These are phyloP conservation scores for Aspergillus avenaceus DNA, from an alignment of 495 filamentous ascomycete species.

Conservation along the genomic window DNA sequence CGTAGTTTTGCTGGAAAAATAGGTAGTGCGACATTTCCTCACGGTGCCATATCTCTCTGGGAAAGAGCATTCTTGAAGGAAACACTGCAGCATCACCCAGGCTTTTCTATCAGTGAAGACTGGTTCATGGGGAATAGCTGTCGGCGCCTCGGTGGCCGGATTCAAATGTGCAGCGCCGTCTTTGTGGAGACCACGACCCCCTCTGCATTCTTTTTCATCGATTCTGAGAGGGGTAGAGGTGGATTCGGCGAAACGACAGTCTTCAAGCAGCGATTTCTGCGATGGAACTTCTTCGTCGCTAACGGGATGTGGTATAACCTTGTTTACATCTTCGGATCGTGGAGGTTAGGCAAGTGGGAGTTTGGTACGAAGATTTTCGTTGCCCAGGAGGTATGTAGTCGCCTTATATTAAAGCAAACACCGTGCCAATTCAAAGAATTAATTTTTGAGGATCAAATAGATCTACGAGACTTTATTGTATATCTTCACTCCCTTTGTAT, in stretches of 20 bases:
- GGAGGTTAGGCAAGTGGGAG: constrained; percentile 49
- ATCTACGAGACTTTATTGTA: constrained; percentile 48
- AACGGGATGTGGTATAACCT: constrained; percentile 45
- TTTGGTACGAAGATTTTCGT: constrained; percentile 58
- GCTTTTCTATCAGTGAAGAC: constrained; percentile 41
- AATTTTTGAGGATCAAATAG: background rate
- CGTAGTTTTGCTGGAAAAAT: constrained; percentile 35
- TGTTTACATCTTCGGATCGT: constrained; percentile 40
- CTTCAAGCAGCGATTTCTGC: constrained; percentile 43
- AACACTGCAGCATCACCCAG: constrained; percentile 41
- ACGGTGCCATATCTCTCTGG: constrained; percentile 45
- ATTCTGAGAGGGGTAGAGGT: constrained; percentile 30
- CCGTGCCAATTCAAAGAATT: background rate
- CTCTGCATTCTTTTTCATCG: constrained; percentile 32
- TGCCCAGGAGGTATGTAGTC: constrained; percentile 51
- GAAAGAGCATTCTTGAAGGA: constrained; percentile 35
- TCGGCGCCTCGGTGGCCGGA: constrained; percentile 39
- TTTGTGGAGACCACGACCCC: constrained; percentile 49
- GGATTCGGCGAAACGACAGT: constrained; percentile 51
- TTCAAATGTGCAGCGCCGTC: constrained; percentile 45
- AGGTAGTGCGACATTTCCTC: constrained; percentile 40
- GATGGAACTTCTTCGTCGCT: constrained; percentile 52
- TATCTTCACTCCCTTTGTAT: constrained; percentile 41
- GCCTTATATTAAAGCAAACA: background rate
- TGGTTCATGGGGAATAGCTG: constrained; percentile 46